phyloP scores from a whole-genome alignment of 495 filamentous ascomycete species.

The Oleoguttula mirabilis region DNA sequence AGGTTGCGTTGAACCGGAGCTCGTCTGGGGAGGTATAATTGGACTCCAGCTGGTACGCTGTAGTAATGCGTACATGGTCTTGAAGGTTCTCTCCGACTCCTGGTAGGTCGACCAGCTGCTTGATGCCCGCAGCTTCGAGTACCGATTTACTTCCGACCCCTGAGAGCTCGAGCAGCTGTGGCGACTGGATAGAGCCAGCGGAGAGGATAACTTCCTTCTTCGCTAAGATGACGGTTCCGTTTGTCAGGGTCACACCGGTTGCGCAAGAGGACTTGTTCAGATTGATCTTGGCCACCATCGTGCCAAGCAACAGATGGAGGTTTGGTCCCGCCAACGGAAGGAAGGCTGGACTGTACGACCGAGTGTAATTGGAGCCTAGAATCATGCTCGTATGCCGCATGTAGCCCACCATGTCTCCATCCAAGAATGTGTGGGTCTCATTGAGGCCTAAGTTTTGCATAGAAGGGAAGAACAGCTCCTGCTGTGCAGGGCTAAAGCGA shows the following conservation, averaged over 20 bases:
- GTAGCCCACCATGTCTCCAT: constrained; percentile 11
- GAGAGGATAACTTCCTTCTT: constrained; percentile 27
- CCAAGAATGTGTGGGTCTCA: constrained; percentile 6
- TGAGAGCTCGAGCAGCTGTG: constrained; percentile 24
- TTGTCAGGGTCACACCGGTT: constrained; percentile 18
- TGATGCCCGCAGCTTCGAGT: constrained; percentile 5
- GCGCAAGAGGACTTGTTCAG: constrained; percentile 6
- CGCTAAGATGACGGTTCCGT: constrained; percentile 15
- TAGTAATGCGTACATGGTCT: constrained; percentile 19
- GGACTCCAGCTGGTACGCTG: constrained; percentile 12
- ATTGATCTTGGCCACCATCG: constrained; percentile 10
- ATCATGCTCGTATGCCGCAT: constrained; percentile 11
- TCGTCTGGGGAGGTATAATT: constrained; percentile 13
- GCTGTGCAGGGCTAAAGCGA: constrained; percentile 11
- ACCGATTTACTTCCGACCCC: constrained; percentile 21
- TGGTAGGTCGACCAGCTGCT: not conserved
- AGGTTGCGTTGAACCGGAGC: constrained; percentile 11
- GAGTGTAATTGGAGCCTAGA: constrained; percentile 11
- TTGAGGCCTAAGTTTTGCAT: constrained; percentile 12
- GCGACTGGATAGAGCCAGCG: constrained; percentile 25
- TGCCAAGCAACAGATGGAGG: constrained; percentile 9
- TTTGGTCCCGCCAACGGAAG: constrained; percentile 3
- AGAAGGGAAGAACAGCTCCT: constrained; percentile 10
- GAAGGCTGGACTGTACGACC: constrained; percentile 14
- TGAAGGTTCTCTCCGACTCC: constrained; percentile 21